These are phyloP conservation scores for Colletotrichum liaoningense DNA, from an alignment of 2,329 filamentous ascomycete genomes.

Conservation along the genomic window DNA sequence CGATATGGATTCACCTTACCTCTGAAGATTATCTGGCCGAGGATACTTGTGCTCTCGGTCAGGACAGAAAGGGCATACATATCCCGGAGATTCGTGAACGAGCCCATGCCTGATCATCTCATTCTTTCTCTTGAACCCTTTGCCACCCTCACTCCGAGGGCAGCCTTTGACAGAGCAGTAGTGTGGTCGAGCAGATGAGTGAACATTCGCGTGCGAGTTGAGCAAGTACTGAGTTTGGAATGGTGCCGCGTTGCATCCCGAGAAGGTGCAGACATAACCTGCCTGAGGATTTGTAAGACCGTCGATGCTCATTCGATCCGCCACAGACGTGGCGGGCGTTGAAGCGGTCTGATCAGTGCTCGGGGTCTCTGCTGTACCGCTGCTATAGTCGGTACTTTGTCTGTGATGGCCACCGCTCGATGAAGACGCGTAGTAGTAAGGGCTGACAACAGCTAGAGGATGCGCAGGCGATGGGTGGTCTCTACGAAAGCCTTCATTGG, in stretches of 20 bases:
- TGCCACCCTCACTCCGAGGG: constrained; percentile 71
- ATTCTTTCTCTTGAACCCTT: constrained; percentile 79
- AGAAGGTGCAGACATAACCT: constrained; percentile 67
- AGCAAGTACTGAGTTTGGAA: constrained; percentile 84
- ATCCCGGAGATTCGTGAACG: constrained; percentile 93
- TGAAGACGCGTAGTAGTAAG: constrained; percentile 49
- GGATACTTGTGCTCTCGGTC: constrained; percentile 96
- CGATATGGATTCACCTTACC: constrained; percentile 64
- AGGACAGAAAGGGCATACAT: constrained; percentile 95
- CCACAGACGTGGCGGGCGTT: constrained; percentile 55
- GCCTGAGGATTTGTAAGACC: constrained; percentile 65
- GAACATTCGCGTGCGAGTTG: constrained; percentile 82
- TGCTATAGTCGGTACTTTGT: constrained; percentile 55
- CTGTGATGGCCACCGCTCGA: constrained; percentile 48
- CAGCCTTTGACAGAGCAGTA: constrained; percentile 74
- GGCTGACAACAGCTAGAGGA: constrained; percentile 51
- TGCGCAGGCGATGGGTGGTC: constrained; percentile 60
- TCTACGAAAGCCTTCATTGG: constrained; percentile 57
- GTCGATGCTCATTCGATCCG: constrained; percentile 69
- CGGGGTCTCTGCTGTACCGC: constrained; percentile 58
- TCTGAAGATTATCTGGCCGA: constrained; percentile 93
- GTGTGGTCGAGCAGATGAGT: constrained; percentile 73
- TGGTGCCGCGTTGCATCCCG: constrained; percentile 76
- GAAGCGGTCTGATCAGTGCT: constrained; percentile 56
- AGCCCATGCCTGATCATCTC: constrained; percentile 83